Conservation (phyloP, 192 early-diverging fungal genomes). For the Kickxella alabastrina region DNA sequence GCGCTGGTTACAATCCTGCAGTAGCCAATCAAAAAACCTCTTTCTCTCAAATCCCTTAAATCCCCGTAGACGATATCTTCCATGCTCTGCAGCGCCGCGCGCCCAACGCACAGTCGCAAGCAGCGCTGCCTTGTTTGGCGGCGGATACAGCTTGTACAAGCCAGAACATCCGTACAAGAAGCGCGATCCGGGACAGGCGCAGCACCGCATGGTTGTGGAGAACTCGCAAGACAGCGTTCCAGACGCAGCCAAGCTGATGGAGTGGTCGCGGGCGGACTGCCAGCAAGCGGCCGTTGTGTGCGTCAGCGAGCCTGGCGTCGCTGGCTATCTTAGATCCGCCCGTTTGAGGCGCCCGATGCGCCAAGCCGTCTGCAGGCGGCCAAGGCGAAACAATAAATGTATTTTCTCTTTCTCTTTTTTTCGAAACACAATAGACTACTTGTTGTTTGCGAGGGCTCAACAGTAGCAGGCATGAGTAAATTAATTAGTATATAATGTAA, state of each 20-base stretch:
- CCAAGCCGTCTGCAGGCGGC: background rate
- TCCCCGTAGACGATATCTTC: conserved; percentile 27
- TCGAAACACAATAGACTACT: no score
- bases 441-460: no score
- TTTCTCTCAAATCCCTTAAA: no score
- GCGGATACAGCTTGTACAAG: conserved; percentile 23
- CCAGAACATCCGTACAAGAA: conserved; percentile 33
- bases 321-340: conserved; percentile 14
- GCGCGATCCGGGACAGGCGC: conserved; percentile 24
- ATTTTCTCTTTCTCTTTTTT: no score
- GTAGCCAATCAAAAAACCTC: no score
- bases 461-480: no score
- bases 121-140: background rate
- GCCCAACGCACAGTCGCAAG: background rate
- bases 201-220: conserved; percentile 17
- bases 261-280: background rate
- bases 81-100: conserved; percentile 7
- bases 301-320: conserved; percentile 27
- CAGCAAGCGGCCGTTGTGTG: conserved; percentile 17
- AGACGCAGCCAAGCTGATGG: conserved; percentile 1
- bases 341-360: conserved; percentile 11
- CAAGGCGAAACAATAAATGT: background rate
- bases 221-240: conserved; percentile 6
- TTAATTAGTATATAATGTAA: no score
- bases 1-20: no score